These are phyloP conservation scores for Ilyonectria mors-panacis DNA, from an alignment of 2,329 filamentous ascomycete species.

Conservation along the genomic window DNA sequence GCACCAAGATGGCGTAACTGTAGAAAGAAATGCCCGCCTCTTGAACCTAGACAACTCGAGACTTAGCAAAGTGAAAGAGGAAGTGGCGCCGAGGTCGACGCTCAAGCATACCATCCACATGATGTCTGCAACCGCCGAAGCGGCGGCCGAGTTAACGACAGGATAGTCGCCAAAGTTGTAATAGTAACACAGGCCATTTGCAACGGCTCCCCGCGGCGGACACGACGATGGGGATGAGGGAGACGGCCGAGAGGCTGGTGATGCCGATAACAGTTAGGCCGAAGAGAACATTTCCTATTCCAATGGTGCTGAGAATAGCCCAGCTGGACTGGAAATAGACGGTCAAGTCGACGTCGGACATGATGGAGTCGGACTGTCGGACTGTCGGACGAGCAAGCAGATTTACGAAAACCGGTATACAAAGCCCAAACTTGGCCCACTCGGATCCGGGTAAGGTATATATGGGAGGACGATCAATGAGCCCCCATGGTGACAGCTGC, in stretches of 20 bases:
- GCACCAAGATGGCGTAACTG: conserved; percentile 66
- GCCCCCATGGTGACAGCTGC: not conserved
- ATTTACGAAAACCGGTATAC: conserved; percentile 8
- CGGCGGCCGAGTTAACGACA: conserved; percentile 43
- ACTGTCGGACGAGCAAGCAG: not conserved
- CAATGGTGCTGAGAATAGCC: conserved; percentile 60
- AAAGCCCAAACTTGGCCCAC: not conserved
- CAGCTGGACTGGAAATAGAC: conserved; percentile 59
- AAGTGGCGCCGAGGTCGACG: not conserved
- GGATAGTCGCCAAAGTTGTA: conserved; percentile 50
- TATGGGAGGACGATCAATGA: conserved; percentile 9
- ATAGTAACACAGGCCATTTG: conserved; percentile 59
- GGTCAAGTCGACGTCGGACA: conserved; percentile 24
- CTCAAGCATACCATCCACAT: conserved; percentile 55
- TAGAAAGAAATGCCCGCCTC: conserved; percentile 60
- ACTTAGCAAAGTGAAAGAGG: not conserved
- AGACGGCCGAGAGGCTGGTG: conserved; percentile 51
- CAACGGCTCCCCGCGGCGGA: conserved; percentile 55
- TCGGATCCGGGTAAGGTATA: conserved; percentile 10
- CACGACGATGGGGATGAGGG: conserved; percentile 54
- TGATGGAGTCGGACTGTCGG: not conserved
- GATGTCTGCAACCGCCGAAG: conserved; percentile 56
- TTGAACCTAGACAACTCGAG: conserved; percentile 51
- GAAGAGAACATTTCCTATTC: conserved; percentile 55
- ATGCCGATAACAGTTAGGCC: conserved; percentile 56